Evolutionary conservation across 2,329 filamentous ascomycete genomes (phyloP), one percentile per base, ranked within the genome.

Genomic region (Hypoxylon sp.): DNA sequence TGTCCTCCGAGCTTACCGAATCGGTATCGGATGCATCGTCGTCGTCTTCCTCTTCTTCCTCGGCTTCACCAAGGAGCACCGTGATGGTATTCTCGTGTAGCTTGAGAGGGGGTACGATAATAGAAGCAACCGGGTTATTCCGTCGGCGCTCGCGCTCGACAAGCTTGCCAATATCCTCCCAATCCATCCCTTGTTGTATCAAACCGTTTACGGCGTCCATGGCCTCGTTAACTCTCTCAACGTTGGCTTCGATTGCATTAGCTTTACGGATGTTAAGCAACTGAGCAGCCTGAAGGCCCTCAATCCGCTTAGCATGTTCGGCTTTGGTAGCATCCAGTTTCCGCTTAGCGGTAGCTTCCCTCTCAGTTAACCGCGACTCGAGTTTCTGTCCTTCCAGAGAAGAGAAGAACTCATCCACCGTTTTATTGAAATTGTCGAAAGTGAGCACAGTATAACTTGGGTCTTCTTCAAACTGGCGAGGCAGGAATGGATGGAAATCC

Each of bases 331-430:
- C 87, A 38, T 97, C 93, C 2, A 99, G 84, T 78, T 97, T 97
- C 75, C 89, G 89, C 80, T 91, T 92, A 2, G 96, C 96, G 3
- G 87, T 85, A 19, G 91, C 89, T 79, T 99, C 94, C 52, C 91
- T 89, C 78, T 98, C 95, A 3, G 89, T 89, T 3, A 98, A 82
- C 58, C 90, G 87, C 1, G 93, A 97, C 78, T 97, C 92, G 0
- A 98, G 85, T 77, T 93, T 97, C 77, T 98, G 95, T 0, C 94
- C 93, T 80, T 99, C 96, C 25, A 98, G 88, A 0, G 95, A 98
- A 0, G 96, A 98, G 79, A 97, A 98, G 82, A 98, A 99, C 72
- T 97, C 93, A 76, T 99, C 96, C 0, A 97, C 94, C 0, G 94
- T 96, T 76, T 91, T 92, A 79, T 98, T 98, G 83, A 97, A 98